Conservation (phyloP, 1,284 basidiomycete genomes). For the Wallemia mellicola region DNA sequence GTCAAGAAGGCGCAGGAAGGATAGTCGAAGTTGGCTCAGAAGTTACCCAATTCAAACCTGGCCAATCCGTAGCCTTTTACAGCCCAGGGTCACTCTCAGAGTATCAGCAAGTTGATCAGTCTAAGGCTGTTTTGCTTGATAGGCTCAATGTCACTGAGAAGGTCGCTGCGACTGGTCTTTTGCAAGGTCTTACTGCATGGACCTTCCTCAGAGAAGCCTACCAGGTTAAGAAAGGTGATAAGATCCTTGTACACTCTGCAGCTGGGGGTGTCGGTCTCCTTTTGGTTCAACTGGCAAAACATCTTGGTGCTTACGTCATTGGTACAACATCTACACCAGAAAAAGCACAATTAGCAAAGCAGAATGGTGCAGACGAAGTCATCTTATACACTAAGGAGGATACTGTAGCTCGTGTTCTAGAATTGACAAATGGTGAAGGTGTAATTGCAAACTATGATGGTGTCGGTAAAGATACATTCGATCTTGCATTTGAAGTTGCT, state of each 20-base stretch:
- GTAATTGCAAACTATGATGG: constrained; percentile 73
- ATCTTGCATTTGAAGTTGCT: constrained; percentile 48
- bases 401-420: constrained; percentile 23
- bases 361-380: constrained; percentile 57
- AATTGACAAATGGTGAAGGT: constrained; percentile 39
- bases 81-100: background rate
- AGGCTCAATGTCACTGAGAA: background rate
- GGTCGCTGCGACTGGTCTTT: background rate
- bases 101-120: constrained; percentile 6
- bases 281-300: constrained; percentile 16
- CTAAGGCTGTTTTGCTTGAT: constrained; percentile 3
- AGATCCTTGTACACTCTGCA: constrained; percentile 55
- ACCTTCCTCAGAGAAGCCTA: constrained; percentile 1
- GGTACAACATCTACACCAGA: constrained; percentile 65
- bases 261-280: constrained; percentile 36
- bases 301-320: constrained; percentile 55
- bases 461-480: constrained; percentile 77
- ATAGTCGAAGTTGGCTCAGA: constrained; percentile 35
- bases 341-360: constrained; percentile 56
- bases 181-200: background rate
- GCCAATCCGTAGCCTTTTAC: constrained; percentile 5
- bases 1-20: constrained; percentile 46
- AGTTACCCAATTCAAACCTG: constrained; percentile 4
- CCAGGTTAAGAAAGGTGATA: constrained; percentile 21
- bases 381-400: constrained; percentile 45